These are phyloP conservation scores for Puccinia coronata DNA, from an alignment of 1,284 basidiomycete species.

Conservation along the genomic window DNA sequence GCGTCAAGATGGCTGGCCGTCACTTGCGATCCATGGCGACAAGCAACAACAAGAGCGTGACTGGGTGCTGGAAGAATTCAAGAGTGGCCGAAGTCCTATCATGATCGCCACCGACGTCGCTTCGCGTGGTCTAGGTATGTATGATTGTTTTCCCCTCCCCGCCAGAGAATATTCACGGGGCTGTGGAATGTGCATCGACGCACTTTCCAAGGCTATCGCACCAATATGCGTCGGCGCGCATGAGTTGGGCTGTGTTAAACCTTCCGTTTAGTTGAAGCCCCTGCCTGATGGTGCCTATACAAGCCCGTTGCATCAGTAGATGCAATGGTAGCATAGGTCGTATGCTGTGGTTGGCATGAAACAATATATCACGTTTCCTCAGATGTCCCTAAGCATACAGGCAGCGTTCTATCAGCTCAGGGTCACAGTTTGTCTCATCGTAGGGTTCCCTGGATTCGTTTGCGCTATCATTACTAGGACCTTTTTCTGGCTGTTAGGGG, in stretches of 20 bases:
- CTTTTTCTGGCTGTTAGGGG: conserved; percentile 9
- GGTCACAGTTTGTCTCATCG: conserved; percentile 28
- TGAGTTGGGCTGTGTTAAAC: conserved; percentile 7
- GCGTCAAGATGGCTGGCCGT: conserved; percentile 96
- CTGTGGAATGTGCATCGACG: conserved; percentile 6
- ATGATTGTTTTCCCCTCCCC: conserved; percentile 55
- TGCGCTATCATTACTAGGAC: conserved; percentile 35
- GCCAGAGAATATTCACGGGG: neutral
- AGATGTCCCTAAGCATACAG: conserved; percentile 18
- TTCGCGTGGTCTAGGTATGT: conserved; percentile 99
- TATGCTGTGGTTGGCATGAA: conserved; percentile 19
- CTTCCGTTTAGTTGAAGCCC: conserved; percentile 27
- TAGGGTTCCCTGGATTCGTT: conserved; percentile 22
- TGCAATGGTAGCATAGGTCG: neutral
- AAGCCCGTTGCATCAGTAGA: neutral
- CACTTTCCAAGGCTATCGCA: conserved; percentile 9
- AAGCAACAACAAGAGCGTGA: conserved; percentile 94
- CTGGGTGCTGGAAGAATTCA: conserved; percentile 98
- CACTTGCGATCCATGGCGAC: conserved; percentile 97
- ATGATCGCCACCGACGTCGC: conserved; percentile 87
- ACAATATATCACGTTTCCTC: conserved; percentile 16
- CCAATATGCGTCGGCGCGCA: neutral
- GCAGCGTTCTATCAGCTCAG: conserved; percentile 41
- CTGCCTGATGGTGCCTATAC: conserved; percentile 24
- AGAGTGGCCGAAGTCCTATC: conserved; percentile 94